Percentiles rank a stretch among this genome's conserved stretches.
phyloP scores from a whole-genome alignment of 176 grass and related monocot species.

The Carex littledalei region DNA sequence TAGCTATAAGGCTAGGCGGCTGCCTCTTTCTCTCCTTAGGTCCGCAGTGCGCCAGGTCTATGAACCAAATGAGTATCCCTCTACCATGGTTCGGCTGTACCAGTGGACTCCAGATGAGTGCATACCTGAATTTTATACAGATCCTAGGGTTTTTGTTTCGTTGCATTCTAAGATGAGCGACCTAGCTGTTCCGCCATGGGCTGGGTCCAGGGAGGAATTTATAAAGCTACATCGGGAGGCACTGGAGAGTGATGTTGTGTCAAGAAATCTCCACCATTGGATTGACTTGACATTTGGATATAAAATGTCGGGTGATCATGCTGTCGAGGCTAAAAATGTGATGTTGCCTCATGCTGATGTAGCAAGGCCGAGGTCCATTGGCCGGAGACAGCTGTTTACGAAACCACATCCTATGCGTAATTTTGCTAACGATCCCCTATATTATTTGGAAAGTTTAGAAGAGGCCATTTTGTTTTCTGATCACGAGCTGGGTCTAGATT shows the following conservation, averaged over 20 bases:
- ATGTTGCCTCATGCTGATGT: conserved; percentile 81
- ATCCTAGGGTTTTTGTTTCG: conserved; percentile 74
- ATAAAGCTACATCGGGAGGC: conserved; percentile 78
- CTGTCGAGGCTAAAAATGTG: conserved; percentile 91
- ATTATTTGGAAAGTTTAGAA: conserved; percentile 64
- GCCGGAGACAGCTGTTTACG: conserved; percentile 72
- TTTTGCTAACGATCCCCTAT: conserved; percentile 32
- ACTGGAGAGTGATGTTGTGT: conserved; percentile 80
- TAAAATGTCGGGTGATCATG: conserved; percentile 78
- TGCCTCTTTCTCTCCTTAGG: conserved; percentile 67
- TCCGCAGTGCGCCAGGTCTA: conserved; percentile 85
- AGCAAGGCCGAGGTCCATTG: conserved; percentile 63
- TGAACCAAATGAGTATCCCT: conserved; percentile 96
- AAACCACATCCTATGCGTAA: conserved; percentile 69
- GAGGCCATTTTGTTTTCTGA: conserved; percentile 65
- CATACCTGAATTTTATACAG: conserved; percentile 91
- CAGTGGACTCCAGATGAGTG: conserved; percentile 98
- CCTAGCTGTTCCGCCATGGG: conserved; percentile 83
- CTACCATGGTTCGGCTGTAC: conserved; percentile 89
- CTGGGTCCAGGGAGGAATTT: conserved; percentile 65
- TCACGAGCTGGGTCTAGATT: conserved; percentile 47
- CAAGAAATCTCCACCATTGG: conserved; percentile 86
- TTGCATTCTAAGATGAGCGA: conserved; percentile 91
- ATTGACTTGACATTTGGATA: conserved; percentile 99
- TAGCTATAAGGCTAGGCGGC: conserved; percentile 97